Evolutionary conservation across 495 filamentous ascomycete genomes (phyloP).

Genomic region (Penicillium crystallinum): DNA sequence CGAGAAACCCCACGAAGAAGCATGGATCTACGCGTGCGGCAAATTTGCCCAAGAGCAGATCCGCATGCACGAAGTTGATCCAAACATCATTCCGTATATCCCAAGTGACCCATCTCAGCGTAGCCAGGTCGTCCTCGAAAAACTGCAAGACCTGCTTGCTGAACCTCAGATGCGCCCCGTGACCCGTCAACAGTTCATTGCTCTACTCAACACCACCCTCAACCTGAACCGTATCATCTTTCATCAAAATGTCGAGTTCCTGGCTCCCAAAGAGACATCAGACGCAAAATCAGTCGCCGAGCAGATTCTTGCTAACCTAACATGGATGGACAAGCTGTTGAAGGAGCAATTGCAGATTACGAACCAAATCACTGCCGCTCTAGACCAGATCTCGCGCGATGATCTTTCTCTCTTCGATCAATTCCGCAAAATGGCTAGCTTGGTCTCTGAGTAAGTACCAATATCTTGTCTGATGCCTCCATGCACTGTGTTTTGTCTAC

Average conservation of each 20-base stretch:
- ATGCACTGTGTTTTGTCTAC: neutral
- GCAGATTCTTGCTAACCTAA: conserved; percentile 13
- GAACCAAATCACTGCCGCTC: neutral
- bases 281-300: conserved; percentile 5
- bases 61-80: conserved; percentile 13
- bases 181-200: conserved; percentile 18
- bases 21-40: conserved; percentile 14
- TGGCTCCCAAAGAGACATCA: conserved; percentile 3
- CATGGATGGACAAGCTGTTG: conserved; percentile 13
- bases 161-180: conserved; percentile 5
- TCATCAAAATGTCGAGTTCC: conserved; percentile 6
- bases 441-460: conserved; percentile 19
- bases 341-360: conserved; percentile 5
- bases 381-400: conserved; percentile 1
- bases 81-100: neutral
- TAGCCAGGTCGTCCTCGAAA: conserved; percentile 11
- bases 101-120: neutral
- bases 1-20: conserved; percentile 14
- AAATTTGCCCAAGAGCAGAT: conserved; percentile 20
- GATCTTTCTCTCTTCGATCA: conserved; percentile 1
- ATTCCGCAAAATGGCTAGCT: conserved; percentile 14
- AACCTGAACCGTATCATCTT: conserved; percentile 22
- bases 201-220: conserved; percentile 22
- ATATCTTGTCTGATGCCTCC: neutral
- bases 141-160: conserved; percentile 13